Percentiles rank a stretch among this genome's conserved stretches.
These are phyloP conservation scores for Chenopodium berlandieri DNA, from an alignment of 148 eudicot genomes.

Conservation along the genomic window DNA sequence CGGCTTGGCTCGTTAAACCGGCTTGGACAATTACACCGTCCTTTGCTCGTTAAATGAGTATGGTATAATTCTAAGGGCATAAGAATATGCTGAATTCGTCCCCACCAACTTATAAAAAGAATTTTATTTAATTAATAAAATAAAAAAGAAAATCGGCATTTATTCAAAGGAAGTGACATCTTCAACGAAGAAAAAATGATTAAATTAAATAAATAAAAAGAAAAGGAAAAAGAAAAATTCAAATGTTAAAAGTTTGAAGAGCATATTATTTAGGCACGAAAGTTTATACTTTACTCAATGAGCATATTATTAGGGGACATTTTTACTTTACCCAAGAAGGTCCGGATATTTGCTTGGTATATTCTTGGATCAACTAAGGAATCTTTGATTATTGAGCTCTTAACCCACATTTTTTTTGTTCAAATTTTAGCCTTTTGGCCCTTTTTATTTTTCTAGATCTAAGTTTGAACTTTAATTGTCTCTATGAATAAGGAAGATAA, in stretches of 20 bases:
- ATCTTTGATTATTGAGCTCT: constrained; percentile 19
- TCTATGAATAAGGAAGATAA: not conserved
- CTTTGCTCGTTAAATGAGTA: constrained; percentile 8
- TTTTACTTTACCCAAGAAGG: constrained; percentile 7
- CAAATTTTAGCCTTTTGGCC: not conserved
- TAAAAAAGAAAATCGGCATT: constrained; percentile 2
- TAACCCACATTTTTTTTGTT: not conserved
- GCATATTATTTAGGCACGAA: constrained; percentile 11
- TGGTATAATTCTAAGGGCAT: constrained; percentile 20
- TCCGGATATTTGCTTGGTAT: constrained; percentile 25
- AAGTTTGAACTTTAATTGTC: constrained; percentile 1
- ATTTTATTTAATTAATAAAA: not conserved
- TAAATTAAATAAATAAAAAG: not conserved
- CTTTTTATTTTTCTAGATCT: not conserved
- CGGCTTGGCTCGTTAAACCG: not conserved
- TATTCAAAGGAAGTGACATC: constrained; percentile 5
- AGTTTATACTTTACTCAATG: not conserved
- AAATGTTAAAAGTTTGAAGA: not conserved
- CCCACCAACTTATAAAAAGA: not conserved
- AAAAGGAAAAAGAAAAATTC: not conserved
- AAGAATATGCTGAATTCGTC: constrained; percentile 31
- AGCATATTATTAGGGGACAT: not conserved
- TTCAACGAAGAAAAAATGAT: not conserved
- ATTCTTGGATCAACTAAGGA: constrained; percentile 24
- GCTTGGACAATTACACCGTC: not conserved